Evolutionary conservation across 768 basidiomycete species (phyloP), one percentile per base, ranked within the genome.

Genomic region (Clitopilus hobsonii): DNA sequence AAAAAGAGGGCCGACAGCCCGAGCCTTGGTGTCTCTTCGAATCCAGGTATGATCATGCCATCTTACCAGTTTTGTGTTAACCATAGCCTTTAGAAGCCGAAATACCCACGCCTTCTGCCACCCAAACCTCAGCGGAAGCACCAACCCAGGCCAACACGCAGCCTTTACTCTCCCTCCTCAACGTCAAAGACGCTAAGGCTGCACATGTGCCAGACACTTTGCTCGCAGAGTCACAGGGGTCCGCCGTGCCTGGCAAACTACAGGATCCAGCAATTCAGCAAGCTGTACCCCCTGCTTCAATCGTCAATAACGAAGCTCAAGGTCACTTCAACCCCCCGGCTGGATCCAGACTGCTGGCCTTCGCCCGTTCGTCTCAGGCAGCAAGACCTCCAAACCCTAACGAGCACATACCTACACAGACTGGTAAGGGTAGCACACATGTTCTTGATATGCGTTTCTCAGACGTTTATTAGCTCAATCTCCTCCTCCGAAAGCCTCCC

Each of bases 291-390:
- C 11, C 30, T 28, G 25, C 38, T 51, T 38, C 30, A 52, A 20
- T 38, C 14, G 41, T 10, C 11, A 55, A 49, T 29, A 6, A 47
- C 25, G 45, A 54, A 6, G 57, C 41, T 22, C 54, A 60, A 52
- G 56, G 68, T 49, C 68, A 62, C 26, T 79, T 79, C 60, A 77
- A 77, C 52, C 79, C 80, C 18, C 80, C 80, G 20, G 64, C 71
- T 51, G 80, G 80, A 16, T 80, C 81, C 47, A 77, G 80, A 52
- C 65, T 80, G 38, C 72, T 85, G 49, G 73, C 75, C 2, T 73
- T 81, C 36, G 74, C 74, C n/a, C 66, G 74, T 38, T 60, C 65
- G 14, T 66, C 54, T 38, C 60, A 56, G 52, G 65, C 51, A 36
- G 64, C 59, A 64, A 79, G 68, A 59, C 54, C 64, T 20, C 60